Base-by-base conservation (phyloP, 2,329 filamentous ascomycete species). In the Neurospora crassa region DNA sequence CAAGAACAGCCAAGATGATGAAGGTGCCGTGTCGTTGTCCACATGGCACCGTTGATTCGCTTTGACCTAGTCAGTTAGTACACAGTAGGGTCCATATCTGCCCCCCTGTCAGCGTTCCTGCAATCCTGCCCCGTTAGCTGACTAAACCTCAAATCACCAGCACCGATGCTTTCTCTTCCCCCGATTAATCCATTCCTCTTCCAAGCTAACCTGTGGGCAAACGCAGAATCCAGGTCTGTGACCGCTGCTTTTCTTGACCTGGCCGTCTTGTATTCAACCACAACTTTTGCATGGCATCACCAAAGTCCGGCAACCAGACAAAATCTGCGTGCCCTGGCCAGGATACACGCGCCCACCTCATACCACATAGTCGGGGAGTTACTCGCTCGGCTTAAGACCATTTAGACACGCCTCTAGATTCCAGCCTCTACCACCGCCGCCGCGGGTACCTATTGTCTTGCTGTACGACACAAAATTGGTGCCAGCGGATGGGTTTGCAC, bases 71-170 rank as follows among this genome's bases (percentile, higher is more conserved):
- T 70, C 34, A 37, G 34, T 37, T 37, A 37, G 34, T n/a, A n/a
- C n/a, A n/a, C n/a, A n/a, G n/a, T 37, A 29, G 29, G 4, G 41
- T 63, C 20, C 53, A 34, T 34, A 34, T 63, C 29, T 63, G 24
- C 53, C 53, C 53, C 53, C 53, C 53, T 63, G 53, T 59, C 53
- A 37, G 34, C 34, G 34, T 37, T 37, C 6, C 43, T 69, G n/a
- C 40, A 42, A 70, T 73, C 72, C 72, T 73, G 72, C 72, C 72
- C 69, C 72, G 72, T 42, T 73, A 72, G 41, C 37, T 18, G 20
- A 68, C 34, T 70, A 70, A 34, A 40, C 29, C n/a, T 29, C 67
- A 34, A 40, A 70, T 8, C 47, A 70, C 11, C 69, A 63, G 43
- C 69, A 70, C 29, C 53, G 29, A 70, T 67, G 37, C 40, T 20